phyloP scores from a whole-genome alignment of 2,329 filamentous ascomycete species.

The Sporothrix schenckii region DNA sequence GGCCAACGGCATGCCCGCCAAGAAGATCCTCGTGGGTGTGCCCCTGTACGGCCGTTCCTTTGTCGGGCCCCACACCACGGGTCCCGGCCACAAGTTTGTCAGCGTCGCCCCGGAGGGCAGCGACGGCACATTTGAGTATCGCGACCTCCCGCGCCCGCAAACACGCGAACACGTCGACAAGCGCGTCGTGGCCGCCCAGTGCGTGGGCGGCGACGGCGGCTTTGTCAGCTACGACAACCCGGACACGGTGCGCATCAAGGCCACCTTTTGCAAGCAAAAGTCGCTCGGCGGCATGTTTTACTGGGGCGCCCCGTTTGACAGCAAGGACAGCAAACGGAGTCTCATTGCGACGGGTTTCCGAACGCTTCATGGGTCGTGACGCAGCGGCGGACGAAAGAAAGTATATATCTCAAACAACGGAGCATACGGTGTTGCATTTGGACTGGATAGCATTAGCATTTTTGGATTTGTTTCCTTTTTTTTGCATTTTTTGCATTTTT shows the following conservation, averaged over 20 bases:
- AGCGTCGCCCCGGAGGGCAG: conserved; percentile 58
- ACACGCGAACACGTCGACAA: conserved; percentile 70
- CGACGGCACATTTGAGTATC: conserved; percentile 74
- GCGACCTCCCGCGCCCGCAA: conserved; percentile 63
- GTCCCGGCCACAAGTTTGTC: conserved; percentile 64
- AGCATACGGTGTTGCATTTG: conserved; percentile 12
- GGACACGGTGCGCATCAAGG: conserved; percentile 75
- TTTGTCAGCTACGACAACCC: conserved; percentile 82
- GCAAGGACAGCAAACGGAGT: conserved; percentile 59
- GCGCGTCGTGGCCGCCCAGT: conserved; percentile 69
- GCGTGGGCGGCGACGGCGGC: conserved; percentile 71
- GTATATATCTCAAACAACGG: not conserved
- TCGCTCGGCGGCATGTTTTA: conserved; percentile 78
- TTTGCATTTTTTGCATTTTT: not conserved
- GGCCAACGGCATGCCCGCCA: conserved; percentile 65
- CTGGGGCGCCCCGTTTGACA: conserved; percentile 76
- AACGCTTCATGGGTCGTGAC: conserved; percentile 55
- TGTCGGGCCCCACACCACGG: conserved; percentile 57
- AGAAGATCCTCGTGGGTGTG: conserved; percentile 75
- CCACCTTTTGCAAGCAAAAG: conserved; percentile 70
- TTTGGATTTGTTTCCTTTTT: not conserved
- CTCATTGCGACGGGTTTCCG: conserved; percentile 63
- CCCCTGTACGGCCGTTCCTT: conserved; percentile 78
- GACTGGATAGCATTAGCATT: not conserved
- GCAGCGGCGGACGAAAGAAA: not conserved